Base-by-base conservation (phyloP, 352 stramenopile species). In the Phytopythium sindhum region DNA sequence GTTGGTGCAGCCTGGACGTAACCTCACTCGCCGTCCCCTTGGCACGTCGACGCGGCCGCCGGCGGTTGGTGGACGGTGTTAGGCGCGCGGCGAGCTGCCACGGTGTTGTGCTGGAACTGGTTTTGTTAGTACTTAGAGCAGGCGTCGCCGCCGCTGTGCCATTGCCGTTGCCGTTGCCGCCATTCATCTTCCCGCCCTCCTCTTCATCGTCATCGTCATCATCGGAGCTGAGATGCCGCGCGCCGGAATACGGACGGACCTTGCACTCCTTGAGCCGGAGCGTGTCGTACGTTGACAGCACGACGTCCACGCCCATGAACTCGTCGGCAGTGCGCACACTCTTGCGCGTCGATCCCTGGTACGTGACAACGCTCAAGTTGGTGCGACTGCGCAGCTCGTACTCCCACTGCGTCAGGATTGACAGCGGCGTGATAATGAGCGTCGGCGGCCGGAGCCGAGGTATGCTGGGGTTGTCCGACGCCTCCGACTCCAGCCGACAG, bases 331-430 rank as follows among this genome's bases (percentile, higher is more conserved):
- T 83, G 21, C 77, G 80, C 26, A 90, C 89, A 41, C 57, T 77
- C 44, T 90, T 89, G 15, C 85, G 85, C 28, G 72, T 74, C 39
- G 63, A 67, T 39, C 86, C 87, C 61, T 95, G 83, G 61, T 95
- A 93, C 8, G 77, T 77, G 24, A 92, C 78, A 24, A 93, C 77
- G 50, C 75, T 90, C 31, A 93, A 51, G 31, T 90, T 91, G 4
- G 81, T 92, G 51, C 90, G 92, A 31, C 80, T 69, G 42, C 81
- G 86, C 37, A 97, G 83, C 57, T 95, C 87, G 54, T 79, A 76
- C 55, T 92, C 83, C 89, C 89, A 97, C 42, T 96, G 85, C 29
- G 76, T 74, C n/a, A 97, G 56, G 9, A 97, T 88, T 24, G 89
- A 96, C 15, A 97, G 64, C 9, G 88, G 88, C 8, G 81, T 89